phyloP scores from a whole-genome alignment of 805 yeast species.

The Lachancea cidri region DNA sequence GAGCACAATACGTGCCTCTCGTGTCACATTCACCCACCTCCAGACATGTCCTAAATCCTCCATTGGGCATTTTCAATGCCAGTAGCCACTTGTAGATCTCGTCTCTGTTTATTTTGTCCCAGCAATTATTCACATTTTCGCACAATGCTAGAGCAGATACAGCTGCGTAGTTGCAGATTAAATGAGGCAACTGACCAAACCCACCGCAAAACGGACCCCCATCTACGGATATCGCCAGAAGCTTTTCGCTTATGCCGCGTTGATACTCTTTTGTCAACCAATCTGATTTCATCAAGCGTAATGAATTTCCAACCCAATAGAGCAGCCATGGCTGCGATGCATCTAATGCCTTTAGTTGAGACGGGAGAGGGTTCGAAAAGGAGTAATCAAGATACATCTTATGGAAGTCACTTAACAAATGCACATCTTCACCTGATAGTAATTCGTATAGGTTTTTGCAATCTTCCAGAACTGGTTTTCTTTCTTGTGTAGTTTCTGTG shows the following conservation, averaged over 20 bases:
- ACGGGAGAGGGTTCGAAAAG: constrained; percentile 44
- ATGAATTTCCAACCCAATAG: constrained; percentile 73
- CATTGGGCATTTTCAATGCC: constrained; percentile 56
- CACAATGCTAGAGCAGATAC: constrained; percentile 54
- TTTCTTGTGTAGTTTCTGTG: constrained; percentile 28
- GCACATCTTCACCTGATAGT: constrained; percentile 1
- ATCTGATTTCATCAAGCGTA: constrained; percentile 36
- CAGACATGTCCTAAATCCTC: constrained; percentile 51
- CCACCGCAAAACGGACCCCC: constrained; percentile 88
- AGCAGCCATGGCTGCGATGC: constrained; percentile 91
- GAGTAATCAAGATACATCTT: constrained; percentile 38
- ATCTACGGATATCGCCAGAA: constrained; percentile 27
- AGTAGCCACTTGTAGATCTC: constrained; percentile 60
- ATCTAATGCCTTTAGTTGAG: constrained; percentile 53
- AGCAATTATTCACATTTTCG: constrained; percentile 38
- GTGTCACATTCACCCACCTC: constrained; percentile 74
- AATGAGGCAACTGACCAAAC: constrained; percentile 70
- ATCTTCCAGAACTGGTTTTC: constrained; percentile 20
- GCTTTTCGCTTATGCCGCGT: constrained; percentile 27
- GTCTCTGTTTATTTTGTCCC: constrained; percentile 42
- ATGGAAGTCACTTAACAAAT: constrained; percentile 36
- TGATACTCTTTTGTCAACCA: constrained; percentile 25
- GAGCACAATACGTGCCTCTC: constrained; percentile 81
- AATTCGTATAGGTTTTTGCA: constrained; percentile 15
- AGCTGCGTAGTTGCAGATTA: constrained; percentile 81